A percentile compares a stretch with the other conserved stretches of the same genome.
Conservation (phyloP, 2,329 filamentous ascomycete species). For the Cadophora malorum region DNA sequence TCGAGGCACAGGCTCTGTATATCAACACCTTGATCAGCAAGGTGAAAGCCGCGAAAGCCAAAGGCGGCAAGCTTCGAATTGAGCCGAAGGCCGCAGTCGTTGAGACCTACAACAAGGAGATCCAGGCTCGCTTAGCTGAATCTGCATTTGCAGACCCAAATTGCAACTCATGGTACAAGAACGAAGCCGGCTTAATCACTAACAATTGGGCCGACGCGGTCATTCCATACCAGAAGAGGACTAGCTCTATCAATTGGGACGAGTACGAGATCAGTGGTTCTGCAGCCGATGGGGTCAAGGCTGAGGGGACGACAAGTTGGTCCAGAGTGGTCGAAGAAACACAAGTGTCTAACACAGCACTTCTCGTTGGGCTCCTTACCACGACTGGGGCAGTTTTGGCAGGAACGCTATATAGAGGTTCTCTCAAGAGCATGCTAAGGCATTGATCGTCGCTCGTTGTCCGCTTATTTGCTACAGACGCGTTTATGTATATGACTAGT, state of each 20-base stretch:
- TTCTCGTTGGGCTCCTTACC: constrained; percentile 30
- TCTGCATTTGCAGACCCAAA: constrained; percentile 39
- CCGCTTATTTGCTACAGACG: no score
- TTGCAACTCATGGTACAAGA: constrained; percentile 41
- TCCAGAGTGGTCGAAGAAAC: constrained; percentile 48
- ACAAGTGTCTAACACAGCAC: constrained; percentile 38
- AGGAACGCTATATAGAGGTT: constrained; percentile 21
- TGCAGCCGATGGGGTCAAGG: constrained; percentile 36
- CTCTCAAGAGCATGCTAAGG: constrained; percentile 16
- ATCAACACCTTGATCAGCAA: constrained; percentile 41
- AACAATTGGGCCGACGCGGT: constrained; percentile 51
- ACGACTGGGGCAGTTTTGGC: constrained; percentile 27
- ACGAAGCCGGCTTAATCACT: constrained; percentile 36
- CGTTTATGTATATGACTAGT: no score
- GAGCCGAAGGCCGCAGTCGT: constrained; percentile 51
- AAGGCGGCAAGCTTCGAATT: constrained; percentile 51
- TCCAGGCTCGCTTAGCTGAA: constrained; percentile 32
- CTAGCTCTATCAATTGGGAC: constrained; percentile 51
- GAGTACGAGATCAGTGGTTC: constrained; percentile 52
- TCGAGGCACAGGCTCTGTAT: constrained; percentile 40
- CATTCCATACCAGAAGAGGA: constrained; percentile 59
- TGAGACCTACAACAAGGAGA: constrained; percentile 35
- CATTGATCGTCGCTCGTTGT: no score
- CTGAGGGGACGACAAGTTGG: constrained; percentile 42
- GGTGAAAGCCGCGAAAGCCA: constrained; percentile 53